These are phyloP conservation scores for Babesia gibsoni DNA, from an alignment of 169 alveolate genomes.

Conservation along the genomic window DNA sequence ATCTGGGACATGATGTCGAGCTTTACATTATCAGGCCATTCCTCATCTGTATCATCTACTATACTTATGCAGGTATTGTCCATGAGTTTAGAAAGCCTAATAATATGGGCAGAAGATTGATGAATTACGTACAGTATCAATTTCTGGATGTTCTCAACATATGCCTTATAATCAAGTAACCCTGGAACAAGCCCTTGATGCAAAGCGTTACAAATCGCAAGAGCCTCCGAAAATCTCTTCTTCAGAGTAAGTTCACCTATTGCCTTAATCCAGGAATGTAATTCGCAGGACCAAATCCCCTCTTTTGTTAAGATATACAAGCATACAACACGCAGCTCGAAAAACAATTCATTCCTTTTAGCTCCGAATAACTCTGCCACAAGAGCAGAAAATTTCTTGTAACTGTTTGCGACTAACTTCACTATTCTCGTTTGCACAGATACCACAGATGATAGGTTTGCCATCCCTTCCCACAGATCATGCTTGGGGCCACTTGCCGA, in stretches of 20 bases:
- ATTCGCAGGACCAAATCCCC: slow-evolving; percentile 39
- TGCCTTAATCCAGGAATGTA: slow-evolving; percentile 56
- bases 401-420: slow-evolving; percentile 58
- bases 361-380: slow-evolving; percentile 52
- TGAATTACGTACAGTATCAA: slow-evolving; percentile 46
- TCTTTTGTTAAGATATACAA: slow-evolving; percentile 20
- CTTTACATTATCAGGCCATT: slow-evolving; percentile 50
- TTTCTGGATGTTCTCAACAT: slow-evolving; percentile 37
- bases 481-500: not conserved
- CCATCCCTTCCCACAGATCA: slow-evolving; percentile 12
- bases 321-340: slow-evolving; percentile 40
- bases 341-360: slow-evolving; percentile 16
- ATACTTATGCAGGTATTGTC: not conserved
- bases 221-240: slow-evolving; percentile 44
- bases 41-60: slow-evolving; percentile 23
- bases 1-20: slow-evolving; percentile 47
- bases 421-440: slow-evolving; percentile 44
- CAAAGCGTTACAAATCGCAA: slow-evolving; percentile 38
- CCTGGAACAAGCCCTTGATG: slow-evolving; percentile 43
- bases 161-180: slow-evolving; percentile 49
- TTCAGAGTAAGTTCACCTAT: slow-evolving; percentile 55
- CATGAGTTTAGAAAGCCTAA: slow-evolving; percentile 43
- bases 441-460: slow-evolving; percentile 23
- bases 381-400: slow-evolving; percentile 52
- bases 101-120: slow-evolving; percentile 61